Base-by-base conservation (phyloP, 78 protist species). In the Thecamonas trahens region DNA sequence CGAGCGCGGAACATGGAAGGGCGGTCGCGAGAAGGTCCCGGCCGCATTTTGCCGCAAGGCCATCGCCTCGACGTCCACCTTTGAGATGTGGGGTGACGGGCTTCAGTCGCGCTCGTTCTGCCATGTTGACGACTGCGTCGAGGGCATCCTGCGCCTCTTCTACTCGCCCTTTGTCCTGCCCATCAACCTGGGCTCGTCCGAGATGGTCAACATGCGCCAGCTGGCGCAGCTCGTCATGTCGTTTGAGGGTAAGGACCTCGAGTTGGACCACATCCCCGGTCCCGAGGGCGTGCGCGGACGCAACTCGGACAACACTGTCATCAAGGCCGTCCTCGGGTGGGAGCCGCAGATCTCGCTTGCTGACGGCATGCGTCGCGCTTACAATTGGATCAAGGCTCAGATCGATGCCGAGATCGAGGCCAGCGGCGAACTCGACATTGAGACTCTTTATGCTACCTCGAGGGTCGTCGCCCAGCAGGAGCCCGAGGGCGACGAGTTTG, bases 81-180 rank as follows among this genome's bases (percentile, higher is more conserved):
- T 86, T 52, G 94, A 89, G 65, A 79, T 89, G 85, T 89, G 94
- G 94, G 94, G 94, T 31, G 85, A 86, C 45, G 94, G 93, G 39
- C 18, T 58, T 66, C 93, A 88, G 77, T 85, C 93, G 4, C 83
- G 93, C 47, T 64, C 83, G 42, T 88, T 85, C 77, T 70, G 84
- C 71, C 70, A 59, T 66, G 47, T 88, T 5, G 88, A 85, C 50
- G 93, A 88, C 58, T 75, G 79, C 26, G 78, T 77, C n/a, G 85
- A 66, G 34, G 94, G 91, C 39, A 50, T 89, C 54, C 0, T 53
- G 49, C 57, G 77, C 9, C 47, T 87, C 47, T 37, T 80, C 59
- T 24, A 32, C 29, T 67, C 83, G 18, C 85, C 82, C 69, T 85
- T 63, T 75, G 35, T 35, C 47, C 58, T 79, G 74, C 91, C 82